Base-by-base conservation (phyloP, 208 protist species). In the Lotmaria passim region DNA sequence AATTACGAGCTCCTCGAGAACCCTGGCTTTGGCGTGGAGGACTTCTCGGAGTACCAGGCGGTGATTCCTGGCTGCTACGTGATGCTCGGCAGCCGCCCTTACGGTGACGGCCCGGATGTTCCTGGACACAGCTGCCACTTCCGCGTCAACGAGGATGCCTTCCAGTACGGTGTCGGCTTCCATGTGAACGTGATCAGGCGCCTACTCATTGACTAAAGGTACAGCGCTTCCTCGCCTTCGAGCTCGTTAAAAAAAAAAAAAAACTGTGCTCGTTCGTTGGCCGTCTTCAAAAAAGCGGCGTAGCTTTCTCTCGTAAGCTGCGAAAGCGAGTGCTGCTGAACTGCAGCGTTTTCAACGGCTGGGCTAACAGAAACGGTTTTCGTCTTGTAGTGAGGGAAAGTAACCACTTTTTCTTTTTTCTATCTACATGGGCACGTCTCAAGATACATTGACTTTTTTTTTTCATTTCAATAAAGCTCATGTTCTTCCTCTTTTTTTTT, bases 21-120 rank as follows among this genome's bases (percentile, higher is more conserved):
- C 0, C 85, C 88, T 3, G 69, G 86, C 33, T 73, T 88, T 24
- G 83, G 81, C 23, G 88, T 94, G 2, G 75, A 80, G 1, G 88
- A 94, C 72, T 94, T 94, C 57, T n/a, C n/a, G n/a, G n/a, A n/a
- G n/a, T n/a, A n/a, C n/a, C n/a, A n/a, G n/a, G n/a, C n/a, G n/a
- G n/a, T 87, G n/a, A n/a, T n/a, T n/a, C n/a, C n/a, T n/a, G n/a
- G n/a, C n/a, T n/a, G n/a, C n/a, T n/a, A 48, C 59, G 41, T 48
- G 41, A 34, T 48, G 48, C 47, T 71, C 8, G 65, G 65, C 14
- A 31, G 24, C 14, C 43, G 50, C 8, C 55, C 65, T 7, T 33
- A 11, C 24, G 43, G 53, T 2, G 65, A 34, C 17, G 52, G 4
- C 7, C 21, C 15, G 0, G 7, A 28, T 8, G n/a, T 56, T n/a